phyloP scores from a whole-genome alignment of 1,284 basidiomycete species.

The Limonomyces culmigenus region DNA sequence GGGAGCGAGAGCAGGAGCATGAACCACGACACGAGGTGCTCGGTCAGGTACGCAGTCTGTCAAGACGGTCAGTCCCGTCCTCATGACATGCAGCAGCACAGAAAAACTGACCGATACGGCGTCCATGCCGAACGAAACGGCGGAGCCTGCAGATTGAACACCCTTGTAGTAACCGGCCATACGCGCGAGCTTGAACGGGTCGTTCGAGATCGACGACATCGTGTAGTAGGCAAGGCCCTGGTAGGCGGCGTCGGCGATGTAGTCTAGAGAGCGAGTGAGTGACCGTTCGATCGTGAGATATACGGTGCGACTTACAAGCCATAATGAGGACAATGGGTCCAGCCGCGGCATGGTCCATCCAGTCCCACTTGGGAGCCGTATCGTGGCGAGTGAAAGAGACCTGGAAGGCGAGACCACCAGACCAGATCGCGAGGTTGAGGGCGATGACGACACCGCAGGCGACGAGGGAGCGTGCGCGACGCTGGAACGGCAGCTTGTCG shows the following conservation, averaged over 20 bases:
- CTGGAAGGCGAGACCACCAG: conserved; percentile 18
- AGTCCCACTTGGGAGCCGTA: conserved; percentile 17
- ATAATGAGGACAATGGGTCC: conserved; percentile 24
- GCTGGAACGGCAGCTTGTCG: background rate
- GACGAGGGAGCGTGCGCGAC: background rate
- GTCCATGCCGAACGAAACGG: conserved; percentile 25
- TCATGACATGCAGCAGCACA: background rate
- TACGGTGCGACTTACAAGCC: conserved; percentile 9
- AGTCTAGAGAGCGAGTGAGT: background rate
- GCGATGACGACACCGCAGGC: conserved; percentile 41
- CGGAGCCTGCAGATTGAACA: conserved; percentile 25
- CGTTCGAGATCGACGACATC: conserved; percentile 30
- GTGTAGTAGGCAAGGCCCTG: conserved; percentile 43
- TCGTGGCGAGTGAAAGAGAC: conserved; percentile 15
- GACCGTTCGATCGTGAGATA: background rate
- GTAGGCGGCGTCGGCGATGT: conserved; percentile 31
- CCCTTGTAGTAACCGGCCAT: conserved; percentile 30
- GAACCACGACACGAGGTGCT: conserved; percentile 18
- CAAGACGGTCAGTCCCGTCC: background rate
- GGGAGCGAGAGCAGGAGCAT: conserved; percentile 21
- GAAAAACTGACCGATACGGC: conserved; percentile 13
- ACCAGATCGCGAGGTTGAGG: conserved; percentile 30
- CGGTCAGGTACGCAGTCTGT: no score
- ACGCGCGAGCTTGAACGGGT: conserved; percentile 27
- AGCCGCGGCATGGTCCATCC: conserved; percentile 15